Evolutionary conservation across 371 early-diverging fungal species (phyloP), one percentile per base, ranked within the genome.

Genomic region (Amoeboaphelidium protococcarum): DNA sequence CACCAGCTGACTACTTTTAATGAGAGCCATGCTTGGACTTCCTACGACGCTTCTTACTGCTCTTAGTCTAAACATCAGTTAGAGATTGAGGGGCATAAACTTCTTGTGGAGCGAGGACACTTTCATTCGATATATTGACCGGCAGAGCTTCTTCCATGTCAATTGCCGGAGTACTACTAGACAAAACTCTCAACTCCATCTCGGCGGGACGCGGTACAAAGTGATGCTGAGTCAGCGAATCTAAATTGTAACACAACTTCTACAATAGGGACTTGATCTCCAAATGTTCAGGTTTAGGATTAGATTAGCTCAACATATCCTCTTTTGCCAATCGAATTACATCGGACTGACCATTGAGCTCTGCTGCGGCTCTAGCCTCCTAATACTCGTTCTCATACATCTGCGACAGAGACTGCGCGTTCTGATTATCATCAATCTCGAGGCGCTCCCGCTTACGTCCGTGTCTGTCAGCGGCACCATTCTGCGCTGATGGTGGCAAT

Each of bases 141-240:
- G 95, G 95, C 45, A 81, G 80, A 23, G 81, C 78, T 59, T 94
- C 95, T 62, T 94, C 95, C 77, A 91, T 78, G 43, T 74, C 66
- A 52, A 94, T 74, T 1, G 95, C 82, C 3, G 92, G 80, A 22
- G 82, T 31, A 10, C 16, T 76, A 48, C 77, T 73, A 44, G 77
- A 66, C 46, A 76, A 71, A 45, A 90, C 75, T 10, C 68, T 67
- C 48, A 87, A 67, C 50, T 88, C 82, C 21, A 76, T 63, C 54
- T 70, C 71, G 46, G 71, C 62, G 58, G 26, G 10, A 41, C 64
- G 55, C 41, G 92, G 94, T 26, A 82, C 72, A 61, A 69, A 91
- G 56, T 88, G 82, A 71, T 76, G 87, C 66, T 89, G 83, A 60
- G 78, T 74, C 26, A 94, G 70, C 1, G 88, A 79, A 55, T 94